Base-by-base conservation (phyloP, 192 early-diverging fungal species). In the Mortierella claussenii region DNA sequence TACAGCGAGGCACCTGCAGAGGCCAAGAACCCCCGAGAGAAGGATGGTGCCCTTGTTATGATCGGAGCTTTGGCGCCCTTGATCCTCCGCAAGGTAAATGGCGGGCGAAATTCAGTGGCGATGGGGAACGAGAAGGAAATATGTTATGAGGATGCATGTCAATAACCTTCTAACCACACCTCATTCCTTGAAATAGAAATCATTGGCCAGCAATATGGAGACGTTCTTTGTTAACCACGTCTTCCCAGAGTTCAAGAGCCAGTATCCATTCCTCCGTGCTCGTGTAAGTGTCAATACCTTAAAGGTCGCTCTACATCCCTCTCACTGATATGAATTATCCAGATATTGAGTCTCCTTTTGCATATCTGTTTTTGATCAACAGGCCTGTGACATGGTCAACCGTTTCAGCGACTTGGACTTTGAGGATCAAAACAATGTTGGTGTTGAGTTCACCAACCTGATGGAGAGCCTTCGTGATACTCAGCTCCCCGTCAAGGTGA, bases 21-120 rank as follows among this genome's bases (percentile, higher is more conserved):
- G 21, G 65, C 87, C n/a, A 89, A 87, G 68, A 85, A 91, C 60
- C 89, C 88, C 24, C 85, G 87, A 27, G 84, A 88, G 42, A 99
- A 98, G 83, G 93, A 97, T 78, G 96, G 95, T 60, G 95, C 94
- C 7, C 82, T 99, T 55, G 84, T 83, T 65, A 96, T 98, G 92
- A 91, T 99, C 80, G 81, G 89, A 10, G 80, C 84, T 15, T 79
- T 99, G 17, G 86, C 92, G 20, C 83, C 89, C 43, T 60, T 85
- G 8, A 87, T 93, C 34, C 81, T 95, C 42, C 83, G 86, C 58
- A 86, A 80, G 79, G 87, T 87, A 81, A 33, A n/a, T n/a, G n/a
- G n/a, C n/a, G n/a, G n/a, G n/a, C n/a, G n/a, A n/a, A n/a, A n/a
- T n/a, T n/a, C n/a, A n/a, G n/a, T n/a, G n/a, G n/a, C n/a, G n/a